Percentiles rank a stretch among this genome's conserved stretches.
Evolutionary conservation across 345 rosid species (phyloP).

Genomic region (Physaria fendleri): DNA sequence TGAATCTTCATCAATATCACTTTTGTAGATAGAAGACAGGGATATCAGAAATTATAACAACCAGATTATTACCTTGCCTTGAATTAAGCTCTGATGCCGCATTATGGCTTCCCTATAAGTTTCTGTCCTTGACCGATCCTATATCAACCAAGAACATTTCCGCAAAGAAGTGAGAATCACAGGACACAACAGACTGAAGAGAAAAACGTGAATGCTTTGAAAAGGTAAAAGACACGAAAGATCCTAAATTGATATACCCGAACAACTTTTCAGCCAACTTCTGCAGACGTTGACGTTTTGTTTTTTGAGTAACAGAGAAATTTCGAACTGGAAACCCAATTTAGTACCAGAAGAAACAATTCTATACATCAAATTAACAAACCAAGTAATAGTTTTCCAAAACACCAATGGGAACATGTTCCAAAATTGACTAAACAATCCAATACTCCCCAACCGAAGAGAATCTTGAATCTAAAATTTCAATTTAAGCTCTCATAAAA

Average conservation of each 20-base stretch:
- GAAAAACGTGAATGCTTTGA: background rate
- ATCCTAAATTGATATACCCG: background rate
- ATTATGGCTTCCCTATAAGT: slow-evolving; percentile 79
- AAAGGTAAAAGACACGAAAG: slow-evolving; percentile 1
- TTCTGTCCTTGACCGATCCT: slow-evolving; percentile 82
- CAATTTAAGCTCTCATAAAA: background rate
- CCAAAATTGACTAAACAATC: background rate
- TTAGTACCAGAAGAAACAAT: background rate
- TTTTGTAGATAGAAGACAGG: background rate
- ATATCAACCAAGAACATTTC: slow-evolving; percentile 17
- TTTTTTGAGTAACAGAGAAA: background rate
- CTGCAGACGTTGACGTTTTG: background rate
- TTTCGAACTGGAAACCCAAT: background rate
- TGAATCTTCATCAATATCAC: background rate
- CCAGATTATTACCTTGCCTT: slow-evolving; percentile 70
- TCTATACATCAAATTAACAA: background rate
- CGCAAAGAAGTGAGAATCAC: slow-evolving; percentile 19
- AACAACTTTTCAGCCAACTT: background rate
- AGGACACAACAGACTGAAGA: background rate
- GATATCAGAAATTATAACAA: slow-evolving; percentile 9
- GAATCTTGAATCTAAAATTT: background rate
- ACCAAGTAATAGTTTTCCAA: background rate
- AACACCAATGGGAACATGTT: background rate
- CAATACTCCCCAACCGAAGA: background rate
- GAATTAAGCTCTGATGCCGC: slow-evolving; percentile 73